Evolutionary conservation across 176 grass and related monocot genomes (phyloP), one percentile per base, ranked within the genome.

Genomic region (Oryza meridionalis): DNA sequence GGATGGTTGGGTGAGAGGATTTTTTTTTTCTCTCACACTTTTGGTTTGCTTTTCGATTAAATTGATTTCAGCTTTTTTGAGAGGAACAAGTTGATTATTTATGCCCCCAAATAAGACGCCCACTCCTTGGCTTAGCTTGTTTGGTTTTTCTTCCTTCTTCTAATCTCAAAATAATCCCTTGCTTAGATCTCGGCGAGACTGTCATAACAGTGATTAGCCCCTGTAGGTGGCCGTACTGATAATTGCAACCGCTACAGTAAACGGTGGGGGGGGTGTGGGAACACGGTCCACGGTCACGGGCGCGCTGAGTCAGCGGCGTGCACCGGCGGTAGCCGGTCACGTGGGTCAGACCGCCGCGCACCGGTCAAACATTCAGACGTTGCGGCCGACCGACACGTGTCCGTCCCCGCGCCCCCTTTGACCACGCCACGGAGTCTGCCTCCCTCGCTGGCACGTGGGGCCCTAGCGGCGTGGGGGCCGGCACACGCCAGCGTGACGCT

Each of bases 251-350:
- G 46, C 16, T 62, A 47, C 44, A 78, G 84, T 59, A 82, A 82
- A 86, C 55, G 27, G 65, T 12, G 25, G 9, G 25, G 9, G 53
- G 35, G 5, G 35, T 0, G 53, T 68, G 17, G 75, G 59, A 78
- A 46, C 17, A 46, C 17, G 71, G 75, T 83, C 88, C 63, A 87
- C 80, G 69, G 40, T 84, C 84, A 87, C 84, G 49, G 84, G 65
- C 4, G 16, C 1, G 2, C 42, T 68, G 75, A 84, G 86, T 94
- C 92, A 94, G 92, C 89, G 82, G 31, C 73, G 75, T 15, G 84
- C 81, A 91, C 86, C 55, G 89, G 76, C 43, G 37, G 81, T 49
- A 85, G 62, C 77, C 87, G 33, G 81, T 89, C 72, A 59, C 76
- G 1, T 21, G 22, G 75, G 83, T 79, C 88, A 90, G 74, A 63